A percentile compares a stretch with the other conserved stretches of the same genome.
These are phyloP conservation scores for Leucosporidium creatinivorum DNA, from an alignment of 768 basidiomycete genomes.

Conservation along the genomic window DNA sequence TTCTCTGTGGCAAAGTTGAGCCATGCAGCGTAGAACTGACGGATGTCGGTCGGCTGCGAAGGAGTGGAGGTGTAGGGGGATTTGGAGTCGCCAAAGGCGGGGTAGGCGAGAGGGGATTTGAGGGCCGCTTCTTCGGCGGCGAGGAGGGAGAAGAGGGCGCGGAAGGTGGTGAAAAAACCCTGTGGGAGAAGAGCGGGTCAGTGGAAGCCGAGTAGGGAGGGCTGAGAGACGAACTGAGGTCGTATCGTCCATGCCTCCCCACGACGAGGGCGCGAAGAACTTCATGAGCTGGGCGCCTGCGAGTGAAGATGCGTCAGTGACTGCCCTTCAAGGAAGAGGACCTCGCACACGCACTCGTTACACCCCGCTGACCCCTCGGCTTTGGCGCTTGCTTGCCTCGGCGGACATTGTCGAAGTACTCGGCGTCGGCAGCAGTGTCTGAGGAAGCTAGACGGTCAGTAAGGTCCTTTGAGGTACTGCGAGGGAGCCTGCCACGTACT, in stretches of 20 bases:
- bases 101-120: conserved; percentile 50
- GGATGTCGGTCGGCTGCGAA: conserved; percentile 50
- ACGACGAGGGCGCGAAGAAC: conserved; percentile 71
- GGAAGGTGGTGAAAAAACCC: conserved; percentile 86
- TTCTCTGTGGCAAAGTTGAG: conserved; percentile 76
- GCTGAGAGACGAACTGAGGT: conserved; percentile 49
- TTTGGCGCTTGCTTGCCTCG: conserved; percentile 52
- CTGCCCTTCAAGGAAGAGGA: too few relatives aligned
- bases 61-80: conserved; percentile 55
- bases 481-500: conserved; percentile 53
- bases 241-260: conserved; percentile 60
- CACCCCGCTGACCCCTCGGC: conserved; percentile 53
- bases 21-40: conserved; percentile 79
- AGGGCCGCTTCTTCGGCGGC: conserved; percentile 55
- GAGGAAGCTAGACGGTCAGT: background rate
- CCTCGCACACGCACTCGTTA: conserved; percentile 52
- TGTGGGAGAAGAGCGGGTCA: conserved; percentile 40
- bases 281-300: conserved; percentile 57
- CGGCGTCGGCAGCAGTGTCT: conserved; percentile 55
- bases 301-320: conserved; percentile 36
- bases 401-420: conserved; percentile 76
- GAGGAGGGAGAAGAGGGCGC: conserved; percentile 74
- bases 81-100: conserved; percentile 70
- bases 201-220: background rate
- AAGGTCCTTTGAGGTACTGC: conserved; percentile 41